Evolutionary conservation across 1,139 yeast species (phyloP), one percentile per base, ranked within the genome.

Genomic region (Geotrichum restrictum): DNA sequence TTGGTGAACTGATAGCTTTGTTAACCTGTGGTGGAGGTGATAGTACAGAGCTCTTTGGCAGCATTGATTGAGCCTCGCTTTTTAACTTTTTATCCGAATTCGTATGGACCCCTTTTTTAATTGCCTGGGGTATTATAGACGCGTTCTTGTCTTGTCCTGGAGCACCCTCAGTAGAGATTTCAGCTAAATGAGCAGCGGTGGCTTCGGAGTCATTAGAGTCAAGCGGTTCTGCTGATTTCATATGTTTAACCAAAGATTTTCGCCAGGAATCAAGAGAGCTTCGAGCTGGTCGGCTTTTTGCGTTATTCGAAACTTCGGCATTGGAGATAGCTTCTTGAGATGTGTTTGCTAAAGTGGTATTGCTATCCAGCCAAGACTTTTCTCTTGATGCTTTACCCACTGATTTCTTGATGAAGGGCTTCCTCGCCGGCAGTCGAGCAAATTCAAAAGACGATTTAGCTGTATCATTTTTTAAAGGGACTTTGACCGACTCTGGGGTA

Each of bases 361-460:
- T 56, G 44, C 13, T 45, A 53, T 13, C 53, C 39, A 46, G 31
- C 43, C 36, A 47, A 18, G 55, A 55, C 50, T 47, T 53, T 14
- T 37, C 41, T 29, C 48, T 47, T 13, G 54, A 46, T 10, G 49
- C 52, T 46, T 37, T 40, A 11, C 49, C 54, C 22, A 46, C 8
- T 5, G 73, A 68, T 49, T 70, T 73, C 31, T 74, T 70, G 0
- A 74, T 70, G 36, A 75, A 58, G 0, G 79, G 79, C 32, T 71
- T 76, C 56, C 76, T 66, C 6, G 72, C 70, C 0, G 80, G 80
- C 45, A 76, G 61, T 19, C 74, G 66, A 1, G 77, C 76, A 64
- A 75, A 75, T 8, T 74, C 65, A 65, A 71, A 66, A 11, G 47
- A 18, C 31, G 65, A 55, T 19, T 57, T 53, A 33, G 57, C 18